Conservation (phyloP, 225 moss, liverwort and hornwort genomes). For the Physcomitrium patens region DNA sequence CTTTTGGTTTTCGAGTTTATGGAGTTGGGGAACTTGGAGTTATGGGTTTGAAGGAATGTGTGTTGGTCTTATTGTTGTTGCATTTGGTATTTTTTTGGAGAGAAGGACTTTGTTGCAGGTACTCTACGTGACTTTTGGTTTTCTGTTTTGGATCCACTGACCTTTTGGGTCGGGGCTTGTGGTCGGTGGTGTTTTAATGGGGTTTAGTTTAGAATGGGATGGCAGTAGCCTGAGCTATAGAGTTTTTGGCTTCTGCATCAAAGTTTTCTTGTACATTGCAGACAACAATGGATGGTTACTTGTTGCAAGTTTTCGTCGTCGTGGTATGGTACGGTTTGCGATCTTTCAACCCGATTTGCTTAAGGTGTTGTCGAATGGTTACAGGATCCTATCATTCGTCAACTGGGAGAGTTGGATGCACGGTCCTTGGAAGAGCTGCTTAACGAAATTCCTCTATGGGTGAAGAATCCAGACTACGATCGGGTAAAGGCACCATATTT, state of each 20-base stretch:
- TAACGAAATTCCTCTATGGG: conserved; percentile 93
- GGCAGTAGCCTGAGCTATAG: background rate
- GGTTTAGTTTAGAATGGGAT: background rate
- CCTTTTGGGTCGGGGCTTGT: background rate
- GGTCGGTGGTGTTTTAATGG: background rate
- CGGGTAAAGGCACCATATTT: conserved; percentile 47
- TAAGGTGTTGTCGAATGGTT: background rate
- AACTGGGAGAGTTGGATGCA: conserved; percentile 68
- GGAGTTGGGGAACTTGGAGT: background rate
- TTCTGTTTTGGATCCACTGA: background rate
- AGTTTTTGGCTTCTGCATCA: too few species aligned
- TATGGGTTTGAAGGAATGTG: too few species aligned
- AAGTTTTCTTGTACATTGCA: too few species aligned
- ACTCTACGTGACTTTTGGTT: background rate
- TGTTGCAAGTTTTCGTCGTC: too few species aligned
- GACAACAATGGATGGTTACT: too few species aligned
- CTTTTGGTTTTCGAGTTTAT: background rate
- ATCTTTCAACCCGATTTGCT: background rate
- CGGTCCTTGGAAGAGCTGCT: conserved; percentile 76
- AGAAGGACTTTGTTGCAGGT: background rate
- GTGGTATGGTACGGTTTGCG: background rate
- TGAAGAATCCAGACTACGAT: conserved; percentile 96
- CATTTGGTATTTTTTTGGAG: background rate
- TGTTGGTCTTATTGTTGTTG: background rate
- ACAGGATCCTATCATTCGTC: conserved; percentile 79